Base-by-base conservation (phyloP, 225 moss, liverwort and hornwort genomes). In the Marchantia polymorpha region DNA sequence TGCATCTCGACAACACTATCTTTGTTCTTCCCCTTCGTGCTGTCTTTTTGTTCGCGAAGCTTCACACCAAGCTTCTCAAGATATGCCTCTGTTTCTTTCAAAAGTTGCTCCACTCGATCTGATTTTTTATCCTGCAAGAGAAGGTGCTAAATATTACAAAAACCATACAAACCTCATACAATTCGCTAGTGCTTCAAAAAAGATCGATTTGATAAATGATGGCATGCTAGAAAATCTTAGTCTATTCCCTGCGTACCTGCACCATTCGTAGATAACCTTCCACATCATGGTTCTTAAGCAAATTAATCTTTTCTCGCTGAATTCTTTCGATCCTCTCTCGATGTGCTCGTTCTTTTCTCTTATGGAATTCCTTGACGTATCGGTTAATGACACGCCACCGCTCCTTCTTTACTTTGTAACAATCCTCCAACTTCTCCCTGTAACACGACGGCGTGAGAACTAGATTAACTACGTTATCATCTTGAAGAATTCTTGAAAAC, bases 231-330 rank as follows among this genome's bases (percentile, higher is more conserved):
- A 22, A 19, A 10, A 59, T 20, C 20, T 19, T 10, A 54, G 58
- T 66, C 31, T n/a, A 39, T 59, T 23, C 14, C 61, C 17, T 27
- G 20, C 46, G 63, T 78, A 94, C 97, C 93, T 99, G 92, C 83
- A 99, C 99, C 99, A 99, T 99, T 53, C 99, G 99, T 85, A 99
- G 93, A 80, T 99, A 99, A 52, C 99, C 93, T 87, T 93, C 99
- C 70, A 99, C 99, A 83, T 99, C 99, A 78, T 99, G 92, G 79
- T 99, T 99, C 84, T 99, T 99, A 56, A 99, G 87, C 75, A 95
- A 89, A 85, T 95, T 99, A 64, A 99, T 99, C 89, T 92, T 95
- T 68, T 99, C 99, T 49, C 99, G 92, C 81, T 95, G 99, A 80
- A 99, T 88, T 79, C 91, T 93, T 75, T 99, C 99, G 76, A 93